These are phyloP conservation scores for Panicum hallii DNA, from an alignment of 202 grass and related monocot genomes.

Conservation along the genomic window DNA sequence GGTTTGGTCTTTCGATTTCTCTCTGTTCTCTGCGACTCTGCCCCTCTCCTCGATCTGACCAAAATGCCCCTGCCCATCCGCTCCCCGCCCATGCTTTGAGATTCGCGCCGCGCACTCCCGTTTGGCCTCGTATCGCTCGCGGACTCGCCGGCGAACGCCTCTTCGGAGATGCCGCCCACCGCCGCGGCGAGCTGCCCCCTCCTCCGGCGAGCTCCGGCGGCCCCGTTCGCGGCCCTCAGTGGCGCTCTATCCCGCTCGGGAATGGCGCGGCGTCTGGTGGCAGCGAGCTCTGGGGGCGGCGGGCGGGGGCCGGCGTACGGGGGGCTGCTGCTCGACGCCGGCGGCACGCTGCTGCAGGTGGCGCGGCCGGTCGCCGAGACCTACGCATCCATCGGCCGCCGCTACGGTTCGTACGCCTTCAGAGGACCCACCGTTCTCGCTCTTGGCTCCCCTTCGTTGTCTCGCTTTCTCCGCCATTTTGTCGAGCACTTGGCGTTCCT, in stretches of 20 bases:
- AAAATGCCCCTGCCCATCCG: constrained; percentile 28
- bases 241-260: neutral
- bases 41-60: constrained; percentile 31
- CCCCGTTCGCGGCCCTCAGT: neutral
- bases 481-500: constrained; percentile 12
- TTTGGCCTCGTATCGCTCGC: neutral
- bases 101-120: neutral
- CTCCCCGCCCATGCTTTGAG: constrained; percentile 22
- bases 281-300: constrained; percentile 7
- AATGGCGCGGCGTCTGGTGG: constrained; percentile 7
- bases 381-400: constrained; percentile 71
- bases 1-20: constrained; percentile 30
- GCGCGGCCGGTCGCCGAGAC: constrained; percentile 68
- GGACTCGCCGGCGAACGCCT: constrained; percentile 30
- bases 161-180: constrained; percentile 43
- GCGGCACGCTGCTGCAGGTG: constrained; percentile 86
- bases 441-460: neutral
- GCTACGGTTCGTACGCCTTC: constrained; percentile 60
- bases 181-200: constrained; percentile 19
- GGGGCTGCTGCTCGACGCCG: constrained; percentile 76
- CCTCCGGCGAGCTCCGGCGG: constrained; percentile 30
- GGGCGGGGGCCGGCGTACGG: constrained; percentile 51
- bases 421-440: neutral
- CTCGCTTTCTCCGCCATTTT: constrained; percentile 24
- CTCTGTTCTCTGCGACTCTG: neutral